These are phyloP conservation scores for Aureobasidium sp. DNA, from an alignment of 2,329 filamentous ascomycete species.

Conservation along the genomic window DNA sequence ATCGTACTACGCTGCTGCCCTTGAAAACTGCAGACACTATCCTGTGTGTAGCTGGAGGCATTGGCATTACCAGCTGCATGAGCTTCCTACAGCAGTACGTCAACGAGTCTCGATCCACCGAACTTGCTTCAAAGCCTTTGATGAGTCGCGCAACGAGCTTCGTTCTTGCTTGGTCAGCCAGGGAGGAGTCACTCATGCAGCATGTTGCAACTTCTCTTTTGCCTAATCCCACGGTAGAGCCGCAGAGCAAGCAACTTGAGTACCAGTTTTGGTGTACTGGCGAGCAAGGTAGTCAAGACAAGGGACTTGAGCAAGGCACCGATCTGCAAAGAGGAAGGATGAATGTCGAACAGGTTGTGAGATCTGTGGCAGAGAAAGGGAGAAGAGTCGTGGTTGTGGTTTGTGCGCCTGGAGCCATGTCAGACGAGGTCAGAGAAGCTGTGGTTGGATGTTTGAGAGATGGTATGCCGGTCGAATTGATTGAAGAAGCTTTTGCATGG, in stretches of 20 bases:
- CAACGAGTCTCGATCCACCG: background rate
- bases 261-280: background rate
- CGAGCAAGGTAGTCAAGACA: slow-evolving; percentile 20
- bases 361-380: slow-evolving; percentile 28
- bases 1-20: slow-evolving; percentile 17
- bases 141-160: background rate
- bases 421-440: slow-evolving; percentile 34
- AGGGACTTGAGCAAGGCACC: slow-evolving; percentile 30
- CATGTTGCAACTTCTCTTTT: slow-evolving; percentile 30
- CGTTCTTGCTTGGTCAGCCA: background rate
- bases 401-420: slow-evolving; percentile 36
- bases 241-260: slow-evolving; percentile 15
- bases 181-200: slow-evolving; percentile 19
- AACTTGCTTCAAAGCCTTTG: background rate
- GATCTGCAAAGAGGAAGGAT: slow-evolving; percentile 1
- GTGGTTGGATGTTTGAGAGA: slow-evolving; percentile 23
- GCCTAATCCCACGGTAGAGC: slow-evolving; percentile 22
- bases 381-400: slow-evolving; percentile 34
- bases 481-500: slow-evolving; percentile 22
- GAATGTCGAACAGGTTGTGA: background rate
- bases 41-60: slow-evolving; percentile 42
- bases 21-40: slow-evolving; percentile 25
- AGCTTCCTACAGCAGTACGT: slow-evolving; percentile 1
- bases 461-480: slow-evolving; percentile 17
- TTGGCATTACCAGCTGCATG: slow-evolving; percentile 39